These are phyloP conservation scores for Tirmania nivea DNA, from an alignment of 495 filamentous ascomycete species.

Conservation along the genomic window DNA sequence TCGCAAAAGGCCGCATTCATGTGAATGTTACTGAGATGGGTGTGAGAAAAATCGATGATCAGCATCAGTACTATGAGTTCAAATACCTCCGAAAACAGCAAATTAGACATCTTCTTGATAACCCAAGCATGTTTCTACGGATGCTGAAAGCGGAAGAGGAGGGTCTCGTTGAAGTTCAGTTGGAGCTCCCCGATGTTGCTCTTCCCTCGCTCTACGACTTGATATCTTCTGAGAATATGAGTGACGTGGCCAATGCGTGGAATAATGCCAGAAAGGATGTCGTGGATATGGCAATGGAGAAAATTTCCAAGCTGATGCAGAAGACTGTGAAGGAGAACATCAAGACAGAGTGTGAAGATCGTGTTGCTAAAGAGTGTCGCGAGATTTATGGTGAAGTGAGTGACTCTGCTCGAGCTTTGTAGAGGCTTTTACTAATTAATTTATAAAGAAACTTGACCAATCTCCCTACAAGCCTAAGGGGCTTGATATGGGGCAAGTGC, in stretches of 20 bases:
- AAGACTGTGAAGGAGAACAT: slow-evolving; percentile 86
- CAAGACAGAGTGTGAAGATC: slow-evolving; percentile 74
- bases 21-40: slow-evolving; percentile 86
- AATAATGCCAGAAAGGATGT: slow-evolving; percentile 67
- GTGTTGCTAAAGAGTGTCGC: slow-evolving; percentile 58
- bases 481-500: slow-evolving; percentile 70
- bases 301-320: slow-evolving; percentile 63
- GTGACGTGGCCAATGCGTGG: slow-evolving; percentile 88
- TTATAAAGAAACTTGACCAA: slow-evolving; percentile 51
- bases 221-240: slow-evolving; percentile 82
- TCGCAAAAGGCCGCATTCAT: slow-evolving; percentile 58
- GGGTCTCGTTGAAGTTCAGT: slow-evolving; percentile 61
- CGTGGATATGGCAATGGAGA: slow-evolving; percentile 55
- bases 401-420: neutral
- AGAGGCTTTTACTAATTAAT: neutral
- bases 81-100: slow-evolving; percentile 86
- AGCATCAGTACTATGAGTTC: slow-evolving; percentile 91
- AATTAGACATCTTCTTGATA: slow-evolving; percentile 52
- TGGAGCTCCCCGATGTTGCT: slow-evolving; percentile 51
- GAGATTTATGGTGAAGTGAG: slow-evolving; percentile 39
- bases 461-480: slow-evolving; percentile 88
- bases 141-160: slow-evolving; percentile 96
- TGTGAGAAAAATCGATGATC: slow-evolving; percentile 78
- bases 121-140: slow-evolving; percentile 71
- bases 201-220: slow-evolving; percentile 50